Evolutionary conservation across 176 grass and related monocot genomes (phyloP).

Genomic region (Puya raimondii): DNA sequence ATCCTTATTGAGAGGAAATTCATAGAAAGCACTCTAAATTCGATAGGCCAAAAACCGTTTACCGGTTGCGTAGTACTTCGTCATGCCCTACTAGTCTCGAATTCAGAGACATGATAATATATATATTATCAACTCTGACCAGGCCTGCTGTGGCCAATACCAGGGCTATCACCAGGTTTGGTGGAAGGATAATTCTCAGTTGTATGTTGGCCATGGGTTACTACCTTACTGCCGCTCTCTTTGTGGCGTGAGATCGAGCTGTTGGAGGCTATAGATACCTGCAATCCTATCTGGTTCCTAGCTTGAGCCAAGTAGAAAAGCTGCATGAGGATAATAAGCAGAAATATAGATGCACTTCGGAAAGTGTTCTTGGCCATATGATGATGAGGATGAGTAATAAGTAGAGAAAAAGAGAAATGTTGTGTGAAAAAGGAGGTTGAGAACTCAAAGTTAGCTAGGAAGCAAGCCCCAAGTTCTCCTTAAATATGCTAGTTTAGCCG

Average conservation of each 20-base stretch:
- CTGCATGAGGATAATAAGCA: constrained; percentile 31
- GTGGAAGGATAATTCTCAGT: constrained; percentile 9
- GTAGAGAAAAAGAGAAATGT: background rate
- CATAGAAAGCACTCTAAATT: too few relatives aligned
- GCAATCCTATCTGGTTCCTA: constrained; percentile 22
- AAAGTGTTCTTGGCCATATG: constrained; percentile 16
- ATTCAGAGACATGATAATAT: too few relatives aligned
- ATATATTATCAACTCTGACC: too few relatives aligned
- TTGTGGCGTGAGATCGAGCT: background rate
- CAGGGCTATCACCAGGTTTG: constrained; percentile 40
- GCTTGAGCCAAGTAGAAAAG: constrained; percentile 28
- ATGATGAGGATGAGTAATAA: constrained; percentile 11
- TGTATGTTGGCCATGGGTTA: background rate
- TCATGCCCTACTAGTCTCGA: too few relatives aligned
- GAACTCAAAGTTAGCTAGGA: background rate
- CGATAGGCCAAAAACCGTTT: too few relatives aligned
- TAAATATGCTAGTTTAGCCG: background rate
- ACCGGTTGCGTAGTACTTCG: too few relatives aligned
- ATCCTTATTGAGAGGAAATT: too few relatives aligned
- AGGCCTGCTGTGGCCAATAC: constrained; percentile 43
- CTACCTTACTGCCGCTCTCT: constrained; percentile 9
- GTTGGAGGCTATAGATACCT: constrained; percentile 7
- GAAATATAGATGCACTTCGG: constrained; percentile 25
- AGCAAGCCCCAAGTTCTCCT: background rate
- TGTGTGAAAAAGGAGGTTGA: background rate